Percentiles rank a stretch among this genome's conserved stretches.
Evolutionary conservation across 2,329 filamentous ascomycete genomes (phyloP).

Genomic region (Scedosporium dehoogii): DNA sequence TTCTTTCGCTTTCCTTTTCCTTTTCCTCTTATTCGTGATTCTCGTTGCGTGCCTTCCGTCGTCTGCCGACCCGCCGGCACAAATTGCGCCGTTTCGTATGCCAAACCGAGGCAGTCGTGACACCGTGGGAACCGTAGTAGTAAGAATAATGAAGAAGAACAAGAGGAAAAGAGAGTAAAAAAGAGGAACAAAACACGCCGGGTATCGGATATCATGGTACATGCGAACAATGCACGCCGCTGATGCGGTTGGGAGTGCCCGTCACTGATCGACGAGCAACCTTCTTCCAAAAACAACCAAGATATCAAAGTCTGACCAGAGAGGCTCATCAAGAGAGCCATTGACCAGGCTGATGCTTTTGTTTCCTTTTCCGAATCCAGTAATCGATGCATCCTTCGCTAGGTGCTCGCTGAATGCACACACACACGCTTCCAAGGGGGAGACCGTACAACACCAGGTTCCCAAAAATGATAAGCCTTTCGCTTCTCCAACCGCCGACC

Average conservation of each 20-base stretch:
- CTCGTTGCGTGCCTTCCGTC: neutral
- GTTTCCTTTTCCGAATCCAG: too few relatives aligned
- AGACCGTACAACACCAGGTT: too few relatives aligned
- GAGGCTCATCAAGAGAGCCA: too few relatives aligned
- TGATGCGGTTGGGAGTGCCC: neutral
- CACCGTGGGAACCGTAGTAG: neutral
- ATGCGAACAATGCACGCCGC: neutral
- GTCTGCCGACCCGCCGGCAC: too few relatives aligned
- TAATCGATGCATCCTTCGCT: too few relatives aligned
- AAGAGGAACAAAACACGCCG: neutral
- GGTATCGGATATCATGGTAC: constrained; percentile 1
- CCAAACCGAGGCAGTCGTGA: neutral
- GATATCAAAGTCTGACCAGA: too few relatives aligned
- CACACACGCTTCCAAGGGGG: too few relatives aligned
- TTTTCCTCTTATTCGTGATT: neutral
- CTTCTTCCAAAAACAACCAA: too few relatives aligned
- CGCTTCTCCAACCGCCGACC: neutral
- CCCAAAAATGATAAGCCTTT: too few relatives aligned
- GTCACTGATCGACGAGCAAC: neutral
- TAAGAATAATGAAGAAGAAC: neutral
- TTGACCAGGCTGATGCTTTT: too few relatives aligned
- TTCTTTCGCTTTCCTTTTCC: neutral
- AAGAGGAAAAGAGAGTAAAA: neutral
- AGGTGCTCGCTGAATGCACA: too few relatives aligned
- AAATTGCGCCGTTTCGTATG: too few relatives aligned